A percentile compares a stretch with the other conserved stretches of the same genome.
Evolutionary conservation across 768 basidiomycete species (phyloP).

Genomic region (Trametopsis cervina): DNA sequence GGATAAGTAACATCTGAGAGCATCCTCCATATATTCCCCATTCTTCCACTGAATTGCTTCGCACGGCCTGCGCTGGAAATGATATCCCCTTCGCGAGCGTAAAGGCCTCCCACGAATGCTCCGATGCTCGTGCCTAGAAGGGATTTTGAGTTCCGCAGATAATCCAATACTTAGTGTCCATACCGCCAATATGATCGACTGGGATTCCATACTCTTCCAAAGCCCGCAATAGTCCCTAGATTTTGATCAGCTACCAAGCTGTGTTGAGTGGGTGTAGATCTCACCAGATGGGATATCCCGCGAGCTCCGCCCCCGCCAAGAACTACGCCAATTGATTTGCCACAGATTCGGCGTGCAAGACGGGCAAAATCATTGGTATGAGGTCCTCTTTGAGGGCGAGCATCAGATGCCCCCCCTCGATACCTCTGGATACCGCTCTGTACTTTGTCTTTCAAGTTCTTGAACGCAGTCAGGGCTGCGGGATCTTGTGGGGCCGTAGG

Average conservation of each 20-base stretch:
- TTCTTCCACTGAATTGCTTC: slow-evolving; percentile 86
- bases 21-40: slow-evolving; percentile 93
- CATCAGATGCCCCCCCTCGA: slow-evolving; percentile 53
- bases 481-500: slow-evolving; percentile 63
- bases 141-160: slow-evolving; percentile 6
- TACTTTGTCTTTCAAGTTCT: slow-evolving; percentile 88
- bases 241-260: slow-evolving; percentile 1
- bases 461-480: slow-evolving; percentile 82
- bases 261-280: slow-evolving; percentile 18
- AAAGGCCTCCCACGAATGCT: slow-evolving; percentile 86
- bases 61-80: slow-evolving; percentile 79
- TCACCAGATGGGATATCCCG: slow-evolving; percentile 67
- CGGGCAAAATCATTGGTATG: slow-evolving; percentile 90
- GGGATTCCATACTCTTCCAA: slow-evolving; percentile 90
- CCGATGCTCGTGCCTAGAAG: slow-evolving; percentile 79
- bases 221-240: slow-evolving; percentile 85
- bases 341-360: slow-evolving; percentile 85
- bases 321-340: slow-evolving; percentile 88
- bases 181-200: slow-evolving; percentile 87
- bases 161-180: slow-evolving; percentile 8
- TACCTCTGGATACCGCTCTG: slow-evolving; percentile 87
- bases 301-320: slow-evolving; percentile 97
- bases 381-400: slow-evolving; percentile 68
- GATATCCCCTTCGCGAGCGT: slow-evolving; percentile 90
- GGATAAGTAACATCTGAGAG: slow-evolving; percentile 92